Evolutionary conservation across 345 rosid genomes (phyloP).

Genomic region (Syzygium oleosum): DNA sequence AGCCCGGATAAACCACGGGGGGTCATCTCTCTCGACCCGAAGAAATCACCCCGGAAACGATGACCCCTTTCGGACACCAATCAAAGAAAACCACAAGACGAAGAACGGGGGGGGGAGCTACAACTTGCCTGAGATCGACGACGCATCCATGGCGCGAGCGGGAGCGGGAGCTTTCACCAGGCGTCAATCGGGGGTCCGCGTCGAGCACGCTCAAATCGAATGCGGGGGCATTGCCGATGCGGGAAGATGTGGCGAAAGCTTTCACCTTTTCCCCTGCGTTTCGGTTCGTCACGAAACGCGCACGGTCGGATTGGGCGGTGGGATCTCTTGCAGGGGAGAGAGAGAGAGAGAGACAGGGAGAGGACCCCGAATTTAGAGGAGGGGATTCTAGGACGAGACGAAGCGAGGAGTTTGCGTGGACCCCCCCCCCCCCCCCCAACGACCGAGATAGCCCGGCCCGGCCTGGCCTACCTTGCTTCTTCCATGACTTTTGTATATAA

Average conservation of each 20-base stretch:
- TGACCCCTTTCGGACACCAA: background rate
- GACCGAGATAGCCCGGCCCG: background rate
- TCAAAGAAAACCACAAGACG: background rate
- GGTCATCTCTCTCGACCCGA: background rate
- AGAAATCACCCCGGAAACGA: background rate
- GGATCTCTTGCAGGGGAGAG: background rate
- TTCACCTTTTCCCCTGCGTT: background rate
- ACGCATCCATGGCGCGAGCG: background rate
- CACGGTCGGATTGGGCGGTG: background rate
- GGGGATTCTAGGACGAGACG: background rate
- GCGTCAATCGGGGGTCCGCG: background rate
- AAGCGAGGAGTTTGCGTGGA: background rate
- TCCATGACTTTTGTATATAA: background rate
- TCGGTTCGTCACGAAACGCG: background rate
- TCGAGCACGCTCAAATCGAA: background rate
- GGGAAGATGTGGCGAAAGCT: background rate
- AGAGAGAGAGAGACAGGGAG: background rate
- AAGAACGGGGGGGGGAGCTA: background rate
- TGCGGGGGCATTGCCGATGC: background rate
- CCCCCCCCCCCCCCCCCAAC: background rate
- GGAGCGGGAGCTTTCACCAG: background rate
- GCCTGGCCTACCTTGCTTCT: background rate
- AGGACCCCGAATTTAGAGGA: background rate
- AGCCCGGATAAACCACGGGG: background rate
- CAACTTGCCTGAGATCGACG: constrained; percentile 4